Conservation (phyloP, 2,329 filamentous ascomycete genomes). For the Elsinoe batatas region DNA sequence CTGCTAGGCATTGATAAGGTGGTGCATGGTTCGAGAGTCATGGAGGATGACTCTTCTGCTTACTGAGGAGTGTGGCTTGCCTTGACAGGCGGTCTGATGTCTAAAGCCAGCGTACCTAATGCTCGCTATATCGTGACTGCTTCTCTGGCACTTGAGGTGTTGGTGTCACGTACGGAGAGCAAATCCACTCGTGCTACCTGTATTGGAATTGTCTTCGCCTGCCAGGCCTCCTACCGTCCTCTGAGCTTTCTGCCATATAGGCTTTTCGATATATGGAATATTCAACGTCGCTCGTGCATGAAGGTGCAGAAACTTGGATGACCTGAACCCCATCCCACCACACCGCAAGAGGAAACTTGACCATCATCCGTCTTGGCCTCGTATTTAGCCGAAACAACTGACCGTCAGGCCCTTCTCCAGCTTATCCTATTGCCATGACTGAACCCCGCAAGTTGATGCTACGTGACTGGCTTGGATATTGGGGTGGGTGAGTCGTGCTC, state of each 20-base stretch:
- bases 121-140: too few relatives aligned
- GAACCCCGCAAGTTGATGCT: constrained; percentile 2
- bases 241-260: too few relatives aligned
- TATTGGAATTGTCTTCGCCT: too few relatives aligned
- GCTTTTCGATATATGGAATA: too few relatives aligned
- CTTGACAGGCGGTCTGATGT: too few relatives aligned
- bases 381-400: constrained; percentile 5
- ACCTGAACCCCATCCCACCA: background rate
- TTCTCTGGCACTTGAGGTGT: too few relatives aligned
- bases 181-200: too few relatives aligned
- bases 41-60: background rate
- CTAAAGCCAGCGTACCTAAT: too few relatives aligned
- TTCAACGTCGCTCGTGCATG: background rate
- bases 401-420: background rate
- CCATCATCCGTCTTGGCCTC: background rate
- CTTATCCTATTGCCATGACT: background rate
- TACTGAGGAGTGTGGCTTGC: background rate
- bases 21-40: background rate
- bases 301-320: background rate
- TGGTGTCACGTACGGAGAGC: too few relatives aligned
- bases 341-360: background rate
- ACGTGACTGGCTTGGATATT: background rate
- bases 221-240: too few relatives aligned
- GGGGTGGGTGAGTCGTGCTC: background rate
- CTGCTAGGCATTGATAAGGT: too few relatives aligned